Conservation (phyloP, 768 basidiomycete species). For the Leccinum fibrillosum region DNA sequence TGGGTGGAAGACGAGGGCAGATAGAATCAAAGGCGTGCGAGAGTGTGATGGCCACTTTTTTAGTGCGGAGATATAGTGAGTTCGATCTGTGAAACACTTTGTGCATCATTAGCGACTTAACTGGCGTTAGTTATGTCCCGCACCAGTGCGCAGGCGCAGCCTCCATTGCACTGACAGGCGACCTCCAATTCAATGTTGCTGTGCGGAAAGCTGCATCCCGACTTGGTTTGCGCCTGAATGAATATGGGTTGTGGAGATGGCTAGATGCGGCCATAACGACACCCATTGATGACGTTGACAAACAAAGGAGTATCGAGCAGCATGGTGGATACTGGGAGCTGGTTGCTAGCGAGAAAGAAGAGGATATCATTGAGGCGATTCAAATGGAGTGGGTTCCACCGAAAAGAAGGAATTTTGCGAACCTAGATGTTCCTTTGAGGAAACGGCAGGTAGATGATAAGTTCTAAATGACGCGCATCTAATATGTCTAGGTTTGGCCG, state of each 20-base stretch:
- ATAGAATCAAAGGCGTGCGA: slow-evolving; percentile 25
- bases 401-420: slow-evolving; percentile 24
- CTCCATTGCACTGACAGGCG: slow-evolving; percentile 54
- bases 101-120: background rate
- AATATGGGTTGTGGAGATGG: slow-evolving; percentile 67
- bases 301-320: slow-evolving; percentile 5
- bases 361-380: slow-evolving; percentile 24
- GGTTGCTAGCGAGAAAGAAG: slow-evolving; percentile 22
- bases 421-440: slow-evolving; percentile 8
- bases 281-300: background rate
- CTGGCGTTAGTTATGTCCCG: slow-evolving; percentile 18
- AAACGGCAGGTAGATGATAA: slow-evolving; percentile 2
- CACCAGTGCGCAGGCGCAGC: slow-evolving; percentile 43
- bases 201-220: slow-evolving; percentile 41
- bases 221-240: slow-evolving; percentile 51
- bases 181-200: slow-evolving; percentile 43
- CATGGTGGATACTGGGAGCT: slow-evolving; percentile 23
- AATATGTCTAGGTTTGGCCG: background rate
- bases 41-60: slow-evolving; percentile 37
- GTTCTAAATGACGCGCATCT: background rate
- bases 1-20: slow-evolving; percentile 28
- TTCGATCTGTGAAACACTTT: background rate
- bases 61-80: slow-evolving; percentile 33
- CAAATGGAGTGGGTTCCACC: slow-evolving; percentile 28
- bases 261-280: slow-evolving; percentile 5